Evolutionary conservation across 1,139 yeast species (phyloP).

Genomic region (Saccharomyces hybrid): DNA sequence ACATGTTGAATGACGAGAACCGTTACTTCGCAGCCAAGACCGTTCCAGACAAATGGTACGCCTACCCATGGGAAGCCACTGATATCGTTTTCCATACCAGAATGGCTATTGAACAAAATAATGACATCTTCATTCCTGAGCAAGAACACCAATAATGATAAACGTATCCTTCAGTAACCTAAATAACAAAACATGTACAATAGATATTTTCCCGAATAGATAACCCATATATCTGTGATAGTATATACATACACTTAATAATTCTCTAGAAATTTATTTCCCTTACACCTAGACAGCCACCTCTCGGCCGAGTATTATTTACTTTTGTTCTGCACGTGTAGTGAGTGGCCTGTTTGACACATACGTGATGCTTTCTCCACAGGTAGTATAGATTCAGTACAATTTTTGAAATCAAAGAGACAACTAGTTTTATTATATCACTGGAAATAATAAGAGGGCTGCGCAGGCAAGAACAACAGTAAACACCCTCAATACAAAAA

Average conservation of each 20-base stretch:
- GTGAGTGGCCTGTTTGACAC: not conserved
- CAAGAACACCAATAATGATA: not conserved
- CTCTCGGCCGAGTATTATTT: not conserved
- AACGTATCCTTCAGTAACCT: not conserved
- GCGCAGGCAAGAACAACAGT: too few species aligned
- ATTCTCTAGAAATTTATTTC: not conserved
- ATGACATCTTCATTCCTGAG: conserved; percentile 34
- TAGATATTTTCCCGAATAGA: not conserved
- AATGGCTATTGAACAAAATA: conserved; percentile 73
- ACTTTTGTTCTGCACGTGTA: not conserved
- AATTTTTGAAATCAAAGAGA: too few species aligned
- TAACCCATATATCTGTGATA: not conserved
- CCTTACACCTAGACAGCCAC: too few species aligned
- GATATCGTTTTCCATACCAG: conserved; percentile 85
- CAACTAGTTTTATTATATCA: too few species aligned
- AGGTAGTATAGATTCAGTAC: too few species aligned
- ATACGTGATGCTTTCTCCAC: not conserved
- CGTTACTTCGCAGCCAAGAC: conserved; percentile 87
- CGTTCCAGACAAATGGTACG: conserved; percentile 92
- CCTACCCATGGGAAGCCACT: conserved; percentile 93
- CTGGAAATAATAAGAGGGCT: too few species aligned
- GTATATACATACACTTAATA: not conserved
- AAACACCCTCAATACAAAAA: too few species aligned
- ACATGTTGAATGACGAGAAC: conserved; percentile 34
- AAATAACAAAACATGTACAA: not conserved